Base-by-base conservation (phyloP, 768 basidiomycete genomes). In the Leccinum aurantiacum region DNA sequence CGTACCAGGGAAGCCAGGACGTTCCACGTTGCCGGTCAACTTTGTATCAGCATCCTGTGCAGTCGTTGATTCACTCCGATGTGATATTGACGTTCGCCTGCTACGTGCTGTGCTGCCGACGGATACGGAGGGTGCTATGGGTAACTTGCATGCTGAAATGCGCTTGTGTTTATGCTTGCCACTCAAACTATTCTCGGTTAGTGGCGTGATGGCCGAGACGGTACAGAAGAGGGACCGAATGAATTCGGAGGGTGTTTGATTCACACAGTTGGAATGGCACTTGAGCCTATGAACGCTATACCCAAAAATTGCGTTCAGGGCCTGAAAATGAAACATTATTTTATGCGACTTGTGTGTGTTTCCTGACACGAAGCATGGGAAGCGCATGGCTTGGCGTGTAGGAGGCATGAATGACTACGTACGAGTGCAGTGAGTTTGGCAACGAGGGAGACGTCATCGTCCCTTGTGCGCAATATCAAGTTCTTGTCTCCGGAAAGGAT, bases 391-490 rank as follows among this genome's bases (percentile, higher is more conserved):
- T 53, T 27, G 55, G 29, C 50, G 25, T 58, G 61, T 63, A 44
- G 29, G 50, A 61, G n/a, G 25, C 10, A 13, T 13, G 49, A 25
- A 19, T 11, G 50, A 33, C 19, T 17, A 62, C 67, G 41, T 72
- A 90, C 90, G 74, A 85, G 77, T 53, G 79, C 74, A 13, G 80
- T 79, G 37, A 91, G 76, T 66, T 81, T 85, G 35, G 81, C 79
- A 27, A 89, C 84, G 8, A 85, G 68, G 25, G 77, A 67, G 33
- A 90, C 73, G 60, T 91, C 90, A 57, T 89, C 86, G 62, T 87
- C 85, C 11, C 77, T 78, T 2, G 88, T 83, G 48, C 86, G 80
- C 17, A 92, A 74, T 57, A 92, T 78, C 29, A 91, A 74, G 69
- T 90, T 79, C 62, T 81, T 85, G 64, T 86, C 77, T 1, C 83